Conservation (phyloP, 208 protist genomes). For the Novymonas esmeraldas region DNA sequence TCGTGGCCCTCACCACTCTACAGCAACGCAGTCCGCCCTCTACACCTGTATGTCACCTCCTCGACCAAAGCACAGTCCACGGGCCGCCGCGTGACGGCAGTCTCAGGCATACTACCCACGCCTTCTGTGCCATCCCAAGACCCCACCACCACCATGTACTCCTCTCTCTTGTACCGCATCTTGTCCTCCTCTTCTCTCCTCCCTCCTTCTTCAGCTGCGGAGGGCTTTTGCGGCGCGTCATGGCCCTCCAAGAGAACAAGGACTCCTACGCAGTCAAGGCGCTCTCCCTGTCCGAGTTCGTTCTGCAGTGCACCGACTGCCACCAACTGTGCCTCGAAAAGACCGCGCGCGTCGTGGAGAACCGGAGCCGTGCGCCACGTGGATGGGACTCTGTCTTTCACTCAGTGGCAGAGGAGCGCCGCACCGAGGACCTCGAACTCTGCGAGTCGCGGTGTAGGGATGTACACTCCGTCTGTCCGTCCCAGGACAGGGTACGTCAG, state of each 20-base stretch:
- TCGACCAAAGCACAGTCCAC: too few species aligned
- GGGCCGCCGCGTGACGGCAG: too few species aligned
- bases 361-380: constrained; percentile 61
- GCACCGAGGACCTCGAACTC: constrained; percentile 52
- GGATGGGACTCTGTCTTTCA: constrained; percentile 63
- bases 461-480: constrained; percentile 49
- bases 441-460: constrained; percentile 49
- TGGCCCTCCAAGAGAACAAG: constrained; percentile 40
- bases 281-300: constrained; percentile 55
- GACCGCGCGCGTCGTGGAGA: constrained; percentile 60
- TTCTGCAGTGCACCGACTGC: constrained; percentile 62
- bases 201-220: not conserved
- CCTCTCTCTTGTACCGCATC: too few species aligned
- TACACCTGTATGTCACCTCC: too few species aligned
- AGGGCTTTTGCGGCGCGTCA: not conserved
- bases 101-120: too few species aligned
- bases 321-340: constrained; percentile 55
- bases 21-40: too few species aligned
- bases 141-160: too few species aligned
- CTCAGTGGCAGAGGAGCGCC: constrained; percentile 53
- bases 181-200: not conserved
- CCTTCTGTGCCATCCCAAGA: too few species aligned
- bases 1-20: too few species aligned
- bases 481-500: constrained; percentile 21
- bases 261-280: constrained; percentile 45